Evolutionary conservation across 148 eudicot genomes (phyloP), one percentile per base, ranked within the genome.

Genomic region (Fagopyrum tataricum): DNA sequence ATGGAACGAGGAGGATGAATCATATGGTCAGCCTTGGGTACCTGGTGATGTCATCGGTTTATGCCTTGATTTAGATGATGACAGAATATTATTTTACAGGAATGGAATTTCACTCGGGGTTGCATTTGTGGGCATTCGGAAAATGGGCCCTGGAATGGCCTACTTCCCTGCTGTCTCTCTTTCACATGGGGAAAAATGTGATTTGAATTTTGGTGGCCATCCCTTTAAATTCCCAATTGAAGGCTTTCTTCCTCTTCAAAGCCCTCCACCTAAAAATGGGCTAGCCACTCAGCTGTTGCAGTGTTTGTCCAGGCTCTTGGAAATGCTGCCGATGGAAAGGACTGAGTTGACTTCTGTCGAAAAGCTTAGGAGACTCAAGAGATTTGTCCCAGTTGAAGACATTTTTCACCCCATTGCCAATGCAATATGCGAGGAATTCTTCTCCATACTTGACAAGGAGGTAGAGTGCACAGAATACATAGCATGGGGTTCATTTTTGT

Each of bases 41-140:
- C 91, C 83, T 70, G 98, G 98, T 44, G 98, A 94, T 84, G 90
- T 94, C 13, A 94, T 94, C 71, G 98, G 97, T 73, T 94, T 97
- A 74, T 94, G 97, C 84, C 88, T 94, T 77, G 93, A 94, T 72
- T 81, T 94, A 79, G 91, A 89, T 78, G 80, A 53, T 77, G 93
- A 89, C 75, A 82, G 77, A 70, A 87, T 94, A 47, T 73, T 73
- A 15, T 94, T 89, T 74, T 89, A 86, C 53, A 81, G 98, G 77
- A 94, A 94, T 75, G 98, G 98, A 48, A 74, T 81, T 58, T 81
- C 96, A 11, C 93, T 94, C 73, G 98, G 98, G 43, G 80, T 94
- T 52, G 98, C 97, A 68, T 94, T 94, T 81, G 72, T 73, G 44
- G 95, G 97, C 42, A 84, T 94, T 49, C 79, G 92, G 46, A 93